Conservation (phyloP, 2,329 filamentous ascomycete species). For the Colletotrichum camelliae region DNA sequence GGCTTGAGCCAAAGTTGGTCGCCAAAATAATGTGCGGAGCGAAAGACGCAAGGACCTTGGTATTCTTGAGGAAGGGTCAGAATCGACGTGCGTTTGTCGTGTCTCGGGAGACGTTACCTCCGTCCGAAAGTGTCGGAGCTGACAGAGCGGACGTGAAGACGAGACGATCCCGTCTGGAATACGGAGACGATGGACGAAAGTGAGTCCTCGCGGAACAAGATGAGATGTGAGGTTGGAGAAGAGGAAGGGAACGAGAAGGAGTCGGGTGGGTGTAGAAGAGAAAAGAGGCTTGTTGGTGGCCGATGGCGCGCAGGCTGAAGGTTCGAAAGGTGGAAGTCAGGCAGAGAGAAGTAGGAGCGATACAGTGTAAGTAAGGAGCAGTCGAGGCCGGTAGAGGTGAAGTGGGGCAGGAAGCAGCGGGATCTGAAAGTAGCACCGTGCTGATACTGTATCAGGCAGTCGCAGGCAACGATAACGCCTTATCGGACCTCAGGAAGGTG, state of each 20-base stretch:
- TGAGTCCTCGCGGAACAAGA: neutral
- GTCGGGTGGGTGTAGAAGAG: neutral
- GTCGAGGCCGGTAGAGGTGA: neutral
- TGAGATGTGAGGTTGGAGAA: neutral
- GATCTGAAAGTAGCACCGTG: conserved; percentile 17
- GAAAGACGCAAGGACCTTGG: neutral
- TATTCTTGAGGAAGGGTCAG: neutral
- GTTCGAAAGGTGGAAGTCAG: conserved; percentile 4
- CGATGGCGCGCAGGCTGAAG: neutral
- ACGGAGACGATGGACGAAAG: neutral
- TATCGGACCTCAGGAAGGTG: conserved; percentile 6
- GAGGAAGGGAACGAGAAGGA: neutral
- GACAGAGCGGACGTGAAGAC: neutral
- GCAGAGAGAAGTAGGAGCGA: neutral
- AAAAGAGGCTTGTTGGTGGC: neutral
- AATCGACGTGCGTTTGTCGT: neutral
- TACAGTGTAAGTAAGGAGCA: conserved; percentile 15
- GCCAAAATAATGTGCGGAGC: neutral
- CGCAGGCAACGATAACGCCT: conserved; percentile 33
- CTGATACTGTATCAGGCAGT: conserved; percentile 25
- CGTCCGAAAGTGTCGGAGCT: conserved; percentile 13
- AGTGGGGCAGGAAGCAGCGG: neutral
- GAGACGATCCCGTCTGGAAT: neutral
- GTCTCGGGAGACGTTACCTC: neutral
- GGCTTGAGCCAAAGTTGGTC: neutral